phyloP scores from a whole-genome alignment of 306 rosid genomes.

The Dryas alaskensis region DNA sequence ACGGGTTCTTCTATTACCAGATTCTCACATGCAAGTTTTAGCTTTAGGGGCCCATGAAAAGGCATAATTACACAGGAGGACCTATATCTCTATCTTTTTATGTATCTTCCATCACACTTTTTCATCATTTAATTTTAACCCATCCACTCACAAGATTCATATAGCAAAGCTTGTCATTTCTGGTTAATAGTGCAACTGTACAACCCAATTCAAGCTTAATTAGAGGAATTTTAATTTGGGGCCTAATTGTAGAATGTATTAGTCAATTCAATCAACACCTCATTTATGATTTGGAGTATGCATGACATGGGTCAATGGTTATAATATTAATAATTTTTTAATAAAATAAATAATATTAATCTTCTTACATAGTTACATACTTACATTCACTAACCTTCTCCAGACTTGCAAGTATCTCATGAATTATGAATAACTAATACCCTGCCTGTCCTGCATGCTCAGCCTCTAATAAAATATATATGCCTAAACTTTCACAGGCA shows the following conservation, averaged over 20 bases:
- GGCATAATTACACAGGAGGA: background rate
- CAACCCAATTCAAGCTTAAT: no score
- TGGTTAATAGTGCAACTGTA: no score
- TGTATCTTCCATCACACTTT: background rate
- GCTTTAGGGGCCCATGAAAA: background rate
- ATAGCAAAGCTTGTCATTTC: no score
- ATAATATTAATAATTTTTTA: background rate
- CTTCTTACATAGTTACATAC: background rate
- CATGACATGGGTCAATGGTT: background rate
- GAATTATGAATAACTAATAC: background rate
- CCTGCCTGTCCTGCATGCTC: background rate
- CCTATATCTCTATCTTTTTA: background rate
- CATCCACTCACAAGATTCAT: no score
- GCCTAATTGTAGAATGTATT: no score
- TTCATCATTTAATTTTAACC: no score
- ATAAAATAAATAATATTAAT: no score
- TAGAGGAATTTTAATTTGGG: background rate
- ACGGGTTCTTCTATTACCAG: slow-evolving; percentile 79
- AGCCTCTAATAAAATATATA: background rate
- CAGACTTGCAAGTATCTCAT: background rate
- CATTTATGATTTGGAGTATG: background rate
- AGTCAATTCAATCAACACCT: no score
- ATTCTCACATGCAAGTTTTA: slow-evolving; percentile 43
- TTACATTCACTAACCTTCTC: background rate
- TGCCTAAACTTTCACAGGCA: background rate